Evolutionary conservation across 2,329 filamentous ascomycete genomes (phyloP).

Genomic region (Colletotrichum kahawae): DNA sequence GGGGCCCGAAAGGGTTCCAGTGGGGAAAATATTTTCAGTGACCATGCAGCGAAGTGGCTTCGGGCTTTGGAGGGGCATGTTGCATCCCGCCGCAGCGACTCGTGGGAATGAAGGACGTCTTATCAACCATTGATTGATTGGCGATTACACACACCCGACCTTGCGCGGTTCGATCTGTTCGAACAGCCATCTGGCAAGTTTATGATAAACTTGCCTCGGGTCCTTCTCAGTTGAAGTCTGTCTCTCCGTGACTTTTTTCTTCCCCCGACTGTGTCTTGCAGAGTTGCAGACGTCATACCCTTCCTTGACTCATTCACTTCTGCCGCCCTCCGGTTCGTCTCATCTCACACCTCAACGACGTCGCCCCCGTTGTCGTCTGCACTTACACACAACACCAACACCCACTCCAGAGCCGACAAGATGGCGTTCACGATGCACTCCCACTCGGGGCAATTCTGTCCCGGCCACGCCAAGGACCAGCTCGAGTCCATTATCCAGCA

Average conservation of each 20-base stretch:
- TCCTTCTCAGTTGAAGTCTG: neutral
- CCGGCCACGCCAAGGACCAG: constrained; percentile 82
- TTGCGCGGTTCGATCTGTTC: too few species aligned
- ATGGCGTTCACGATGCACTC: constrained; percentile 99
- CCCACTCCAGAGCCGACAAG: neutral
- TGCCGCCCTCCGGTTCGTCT: constrained; percentile 14
- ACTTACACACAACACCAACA: neutral
- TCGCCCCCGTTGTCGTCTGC: neutral
- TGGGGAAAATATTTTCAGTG: neutral
- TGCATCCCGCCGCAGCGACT: neutral
- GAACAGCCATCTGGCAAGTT: too few species aligned
- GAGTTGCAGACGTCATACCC: neutral
- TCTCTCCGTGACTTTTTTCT: neutral
- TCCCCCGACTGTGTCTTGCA: neutral
- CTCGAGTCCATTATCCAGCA: constrained; percentile 84
- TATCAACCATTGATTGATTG: neutral
- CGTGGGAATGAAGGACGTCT: neutral
- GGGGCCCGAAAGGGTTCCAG: constrained; percentile 12
- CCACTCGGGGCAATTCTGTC: constrained; percentile 97
- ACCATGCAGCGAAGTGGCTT: neutral
- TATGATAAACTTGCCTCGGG: neutral
- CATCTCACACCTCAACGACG: neutral
- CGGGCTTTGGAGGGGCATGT: neutral
- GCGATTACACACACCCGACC: neutral
- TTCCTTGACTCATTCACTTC: neutral